Base-by-base conservation (phyloP, 768 basidiomycete genomes). In the Tylopilus sp. region DNA sequence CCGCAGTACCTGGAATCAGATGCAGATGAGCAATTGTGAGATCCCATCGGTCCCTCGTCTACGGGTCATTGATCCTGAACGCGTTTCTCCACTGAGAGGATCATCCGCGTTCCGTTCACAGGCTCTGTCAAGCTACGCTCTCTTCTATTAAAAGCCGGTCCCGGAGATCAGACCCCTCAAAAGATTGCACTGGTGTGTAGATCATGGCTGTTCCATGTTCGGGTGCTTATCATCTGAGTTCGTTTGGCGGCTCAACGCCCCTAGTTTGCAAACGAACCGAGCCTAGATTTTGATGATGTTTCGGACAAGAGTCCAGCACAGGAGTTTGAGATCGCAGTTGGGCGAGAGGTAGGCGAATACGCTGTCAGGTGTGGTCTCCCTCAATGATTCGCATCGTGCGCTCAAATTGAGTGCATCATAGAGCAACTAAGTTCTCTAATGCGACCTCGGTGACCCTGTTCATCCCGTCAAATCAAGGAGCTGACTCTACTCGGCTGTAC, bases 21-120 rank as follows among this genome's bases (percentile, higher is more conserved):
- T 57, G 87, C 88, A 30, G 94, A 95, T 69, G 93, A 95, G 63
- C 88, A 92, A 68, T 69, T 97, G 90, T 91, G 68, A 60, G 76
- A 54, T 43, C 25, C 25, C 28, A 22, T 47, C 41, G 18, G 21
- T 21, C 38, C 17, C n/a, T 26, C 22, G 33, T 11, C 26, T 28
- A 26, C 41, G 3, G 17, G 6, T n/a, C n/a, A n/a, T n/a, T n/a
- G 35, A 11, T 41, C 45, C 47, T 59, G 47, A 61, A 50, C 31
- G 40, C 23, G 9, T 20, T 20, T 35, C 50, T 36, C 43, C 23
- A n/a, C 46, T 31, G 15, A 31, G 57, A 91, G 90, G 60, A 91
- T 92, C 57, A 69, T 93, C 46, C 87, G 86, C 44, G 67, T 97
- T 23, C 93, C 94, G 1, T 95, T 97, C 69, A 92, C 86, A 0